Evolutionary conservation across 202 grass and related monocot genomes (phyloP), one percentile per base, ranked within the genome.

Genomic region (Setaria italica): DNA sequence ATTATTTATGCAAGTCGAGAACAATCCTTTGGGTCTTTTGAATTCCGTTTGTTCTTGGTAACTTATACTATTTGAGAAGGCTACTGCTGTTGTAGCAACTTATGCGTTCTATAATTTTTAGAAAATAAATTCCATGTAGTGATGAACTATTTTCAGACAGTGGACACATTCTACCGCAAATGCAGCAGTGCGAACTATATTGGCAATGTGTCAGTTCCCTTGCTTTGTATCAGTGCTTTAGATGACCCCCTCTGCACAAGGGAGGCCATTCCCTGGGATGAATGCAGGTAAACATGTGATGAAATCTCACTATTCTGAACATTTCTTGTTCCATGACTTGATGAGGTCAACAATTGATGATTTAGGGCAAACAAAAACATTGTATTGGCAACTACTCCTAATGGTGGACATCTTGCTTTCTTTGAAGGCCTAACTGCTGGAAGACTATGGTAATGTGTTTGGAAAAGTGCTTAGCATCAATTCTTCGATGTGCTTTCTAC

Each of bases 251-350:
- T 98, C 74, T 98, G 93, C 90, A 95, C 96, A 84, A 92, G 79
- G 85, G 96, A 98, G 83, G 91, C 96, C 62, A 98, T 98, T 91
- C 96, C 95, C 42, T 98, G 90, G 88, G 96, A 98, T 62, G 96
- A 98, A 86, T 98, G 96, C 93, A 95, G 90, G 96, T 88, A 89
- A 48, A 66, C 17, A 17, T 76, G 55, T 84, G 17, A 33, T 17
- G n/a, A 34, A 90, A 70, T 41, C 4, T 77, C 63, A 48, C 62
- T 55, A 9, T 65, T 67, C 63, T 48, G 11, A 80, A 78, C 17
- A 32, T 65, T 86, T 70, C 19, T 85, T 62, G 9, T 63, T 71
- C 62, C 47, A 5, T 84, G 37, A 77, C 37, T 80, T 80, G 60
- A 85, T 80, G 62, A 55, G 14, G 56, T 66, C 65, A 47, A 63